Conservation (phyloP, 106 monocot genomes). For the Iris macrosiphon region DNA sequence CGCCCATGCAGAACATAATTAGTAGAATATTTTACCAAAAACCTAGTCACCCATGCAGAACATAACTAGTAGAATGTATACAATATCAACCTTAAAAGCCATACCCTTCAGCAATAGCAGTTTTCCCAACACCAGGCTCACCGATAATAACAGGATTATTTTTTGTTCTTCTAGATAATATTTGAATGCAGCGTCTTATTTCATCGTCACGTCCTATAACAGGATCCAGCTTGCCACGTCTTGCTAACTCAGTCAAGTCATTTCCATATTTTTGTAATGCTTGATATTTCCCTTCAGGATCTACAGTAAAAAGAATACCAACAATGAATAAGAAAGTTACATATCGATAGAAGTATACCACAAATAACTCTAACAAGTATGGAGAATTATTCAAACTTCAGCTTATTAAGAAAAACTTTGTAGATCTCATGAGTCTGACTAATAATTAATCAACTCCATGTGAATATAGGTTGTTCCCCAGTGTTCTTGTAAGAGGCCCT, state of each 20-base stretch:
- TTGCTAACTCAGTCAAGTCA: conserved; percentile 88
- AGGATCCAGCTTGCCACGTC: conserved; percentile 86
- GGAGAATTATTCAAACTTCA: no score
- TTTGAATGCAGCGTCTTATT: conserved; percentile 86
- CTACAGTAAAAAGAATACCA: conserved; percentile 17
- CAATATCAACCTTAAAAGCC: background rate
- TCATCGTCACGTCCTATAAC: conserved; percentile 98
- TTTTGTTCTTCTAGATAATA: conserved; percentile 76
- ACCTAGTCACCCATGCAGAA: no score
- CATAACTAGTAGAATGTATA: no score
- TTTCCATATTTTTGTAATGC: conserved; percentile 83
- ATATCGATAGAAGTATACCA: no score
- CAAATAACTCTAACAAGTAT: no score
- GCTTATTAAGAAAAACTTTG: no score
- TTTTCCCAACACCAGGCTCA: conserved; percentile 95
- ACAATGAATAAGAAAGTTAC: background rate
- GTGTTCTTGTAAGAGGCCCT: no score
- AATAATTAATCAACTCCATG: no score
- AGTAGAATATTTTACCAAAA: no score
- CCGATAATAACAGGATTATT: conserved; percentile 95
- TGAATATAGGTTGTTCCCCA: no score
- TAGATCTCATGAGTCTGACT: no score
- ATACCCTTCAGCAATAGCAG: conserved; percentile 91
- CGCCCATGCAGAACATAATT: no score
- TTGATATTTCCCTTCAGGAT: conserved; percentile 94